phyloP scores from a whole-genome alignment of 257 asterid genomes.

The Perilla frutescens region DNA sequence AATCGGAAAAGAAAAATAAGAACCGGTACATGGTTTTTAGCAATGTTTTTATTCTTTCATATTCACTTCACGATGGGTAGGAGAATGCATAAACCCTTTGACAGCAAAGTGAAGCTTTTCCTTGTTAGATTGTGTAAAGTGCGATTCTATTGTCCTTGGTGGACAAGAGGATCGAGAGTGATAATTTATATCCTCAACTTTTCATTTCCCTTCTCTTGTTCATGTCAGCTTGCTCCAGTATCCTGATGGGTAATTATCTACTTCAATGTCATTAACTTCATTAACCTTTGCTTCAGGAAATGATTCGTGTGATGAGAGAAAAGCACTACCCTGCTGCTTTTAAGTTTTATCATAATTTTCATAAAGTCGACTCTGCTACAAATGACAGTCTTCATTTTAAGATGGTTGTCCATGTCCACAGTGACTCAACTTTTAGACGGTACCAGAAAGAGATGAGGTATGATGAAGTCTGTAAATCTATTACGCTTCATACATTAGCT shows the following conservation, averaged over 20 bases:
- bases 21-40: slow-evolving; percentile 1
- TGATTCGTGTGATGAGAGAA: slow-evolving; percentile 80
- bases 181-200: slow-evolving; percentile 1
- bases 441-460: slow-evolving; percentile 98
- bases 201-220: slow-evolving; percentile 3
- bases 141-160: slow-evolving; percentile 21
- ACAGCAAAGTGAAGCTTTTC: slow-evolving; percentile 28
- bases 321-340: slow-evolving; percentile 83
- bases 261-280: slow-evolving; percentile 21
- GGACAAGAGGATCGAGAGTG: slow-evolving; percentile 20
- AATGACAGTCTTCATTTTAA: slow-evolving; percentile 80
- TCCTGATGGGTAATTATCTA: slow-evolving; percentile 22
- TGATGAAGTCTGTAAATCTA: slow-evolving; percentile 28
- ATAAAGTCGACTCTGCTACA: slow-evolving; percentile 59
- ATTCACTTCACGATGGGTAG: slow-evolving; percentile 21
- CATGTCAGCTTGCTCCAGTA: slow-evolving; percentile 1
- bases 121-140: slow-evolving; percentile 9
- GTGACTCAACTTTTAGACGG: slow-evolving; percentile 89
- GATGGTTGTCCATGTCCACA: slow-evolving; percentile 94
- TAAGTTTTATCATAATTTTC: slow-evolving; percentile 84
- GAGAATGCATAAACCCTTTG: slow-evolving; percentile 8
- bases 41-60: background rate
- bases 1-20: background rate
- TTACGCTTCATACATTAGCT: slow-evolving; percentile 2
- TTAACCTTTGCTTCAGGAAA: slow-evolving; percentile 66